Conservation (phyloP, 257 asterid species). For the Marsdenia floribunda region DNA sequence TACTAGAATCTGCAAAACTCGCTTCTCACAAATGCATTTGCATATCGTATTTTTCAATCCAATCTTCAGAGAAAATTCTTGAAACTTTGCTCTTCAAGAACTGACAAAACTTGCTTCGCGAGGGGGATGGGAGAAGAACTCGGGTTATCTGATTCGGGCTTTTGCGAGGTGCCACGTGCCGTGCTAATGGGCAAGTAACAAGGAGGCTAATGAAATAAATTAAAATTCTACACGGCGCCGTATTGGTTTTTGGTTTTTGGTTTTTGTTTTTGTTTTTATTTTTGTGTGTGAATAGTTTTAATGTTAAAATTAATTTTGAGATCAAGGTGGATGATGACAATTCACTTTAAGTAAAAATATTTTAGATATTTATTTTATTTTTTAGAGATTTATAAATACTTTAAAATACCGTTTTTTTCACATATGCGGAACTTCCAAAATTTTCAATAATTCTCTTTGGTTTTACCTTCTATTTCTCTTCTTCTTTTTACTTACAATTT, state of each 20-base stretch:
- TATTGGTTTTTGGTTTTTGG: neutral
- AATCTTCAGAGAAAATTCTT: neutral
- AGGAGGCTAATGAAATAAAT: neutral
- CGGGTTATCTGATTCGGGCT: slow-evolving; percentile 9
- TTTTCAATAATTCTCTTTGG: no score
- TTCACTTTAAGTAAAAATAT: no score
- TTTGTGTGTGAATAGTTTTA: no score
- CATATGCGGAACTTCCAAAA: no score
- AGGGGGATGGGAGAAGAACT: neutral
- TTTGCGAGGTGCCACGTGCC: slow-evolving; percentile 21
- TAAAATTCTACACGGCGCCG: neutral
- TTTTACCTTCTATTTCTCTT: no score
- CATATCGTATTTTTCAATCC: slow-evolving; percentile 4
- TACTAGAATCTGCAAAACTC: neutral
- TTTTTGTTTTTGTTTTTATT: no score
- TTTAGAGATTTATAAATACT: no score
- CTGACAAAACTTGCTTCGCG: neutral
- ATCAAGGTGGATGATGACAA: no score
- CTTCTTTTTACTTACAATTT: no score
- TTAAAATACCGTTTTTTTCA: no score
- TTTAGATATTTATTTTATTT: no score
- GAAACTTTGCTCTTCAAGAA: neutral
- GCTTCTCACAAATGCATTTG: slow-evolving; percentile 6
- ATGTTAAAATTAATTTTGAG: no score
- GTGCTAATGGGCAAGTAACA: neutral